These are phyloP conservation scores for Climacium dendroides DNA, from an alignment of 225 moss, liverwort and hornwort genomes.

Conservation along the genomic window DNA sequence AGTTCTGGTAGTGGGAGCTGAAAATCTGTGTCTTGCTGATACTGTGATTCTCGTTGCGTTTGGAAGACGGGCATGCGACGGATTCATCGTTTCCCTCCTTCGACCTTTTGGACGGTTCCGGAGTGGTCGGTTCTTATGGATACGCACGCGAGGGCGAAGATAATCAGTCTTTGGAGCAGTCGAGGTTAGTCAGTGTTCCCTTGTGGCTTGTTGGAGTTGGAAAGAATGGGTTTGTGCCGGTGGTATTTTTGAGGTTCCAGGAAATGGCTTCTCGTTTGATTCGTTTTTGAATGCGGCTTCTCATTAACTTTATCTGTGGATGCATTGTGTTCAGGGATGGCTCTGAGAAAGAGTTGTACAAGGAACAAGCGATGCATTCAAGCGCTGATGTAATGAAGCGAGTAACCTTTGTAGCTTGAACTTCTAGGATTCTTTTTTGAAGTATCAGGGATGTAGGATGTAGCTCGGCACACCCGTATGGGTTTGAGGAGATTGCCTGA, in stretches of 20 bases:
- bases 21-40: slow-evolving; percentile 15
- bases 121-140: slow-evolving; percentile 79
- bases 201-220: background rate
- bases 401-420: slow-evolving; percentile 5
- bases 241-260: background rate
- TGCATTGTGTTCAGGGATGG: slow-evolving; percentile 26
- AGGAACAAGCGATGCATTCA: slow-evolving; percentile 41
- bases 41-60: slow-evolving; percentile 1
- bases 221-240: background rate
- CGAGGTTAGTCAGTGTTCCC: slow-evolving; percentile 35
- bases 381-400: slow-evolving; percentile 26
- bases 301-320: background rate
- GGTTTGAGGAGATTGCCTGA: background rate
- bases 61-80: slow-evolving; percentile 77
- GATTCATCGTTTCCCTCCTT: slow-evolving; percentile 86
- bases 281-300: background rate
- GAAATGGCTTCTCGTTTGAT: background rate
- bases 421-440: background rate
- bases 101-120: slow-evolving; percentile 78
- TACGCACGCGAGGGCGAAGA: slow-evolving; percentile 76
- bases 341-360: slow-evolving; percentile 40
- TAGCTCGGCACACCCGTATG: background rate
- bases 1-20: background rate
- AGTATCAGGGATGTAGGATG: background rate
- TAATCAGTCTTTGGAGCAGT: slow-evolving; percentile 71